Base-by-base conservation (phyloP, 2,329 filamentous ascomycete genomes). In the Sporothrix luriei region DNA sequence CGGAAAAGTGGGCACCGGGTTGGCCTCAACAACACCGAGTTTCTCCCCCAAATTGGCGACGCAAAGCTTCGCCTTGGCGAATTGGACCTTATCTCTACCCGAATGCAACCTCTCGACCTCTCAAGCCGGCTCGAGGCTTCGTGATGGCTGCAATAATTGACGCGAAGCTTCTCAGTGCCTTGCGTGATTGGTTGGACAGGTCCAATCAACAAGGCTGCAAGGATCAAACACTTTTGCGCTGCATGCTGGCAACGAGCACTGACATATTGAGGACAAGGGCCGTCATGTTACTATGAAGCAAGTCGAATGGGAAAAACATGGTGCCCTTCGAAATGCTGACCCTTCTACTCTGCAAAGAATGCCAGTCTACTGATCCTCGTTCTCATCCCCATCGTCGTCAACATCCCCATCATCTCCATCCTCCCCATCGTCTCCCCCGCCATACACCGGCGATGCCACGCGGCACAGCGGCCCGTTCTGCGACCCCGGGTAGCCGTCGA, bases 391-490 rank as follows among this genome's bases (percentile, higher is more conserved):
- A 5, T 40, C 48, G 29, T 55, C 69, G 11, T 43, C 48, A 38
- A 46, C 69, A 51, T 46, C 57, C 6, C 40, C 57, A 10, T 43
- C 51, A 21, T 54, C 51, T 1, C 21, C 55, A 14, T 57, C 48
- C 6, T 54, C 67, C 2, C 24, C n/a, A 43, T 57, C 68, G 10
- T 43, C 68, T 6, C 38, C 59, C 10, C 13, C 67, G 5, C 70
- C 70, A 26, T 38, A 67, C 14, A 57, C 54, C 3, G 66, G 66
- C 21, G 33, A 48, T 2, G 51, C 66, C 6, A 68, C 65, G 4
- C 71, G 67, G 33, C 71, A 73, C 16, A 73, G 57, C 46, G 49
- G 61, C 9, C 72, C 71, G 43, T 72, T 69, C 38, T 72, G 72
- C 61, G 71, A 72, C 6, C 52, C 49, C 7, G 69, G 71, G 48